Evolutionary conservation across 305 asterid genomes (phyloP).

Genomic region (Ilex paraguariensis): DNA sequence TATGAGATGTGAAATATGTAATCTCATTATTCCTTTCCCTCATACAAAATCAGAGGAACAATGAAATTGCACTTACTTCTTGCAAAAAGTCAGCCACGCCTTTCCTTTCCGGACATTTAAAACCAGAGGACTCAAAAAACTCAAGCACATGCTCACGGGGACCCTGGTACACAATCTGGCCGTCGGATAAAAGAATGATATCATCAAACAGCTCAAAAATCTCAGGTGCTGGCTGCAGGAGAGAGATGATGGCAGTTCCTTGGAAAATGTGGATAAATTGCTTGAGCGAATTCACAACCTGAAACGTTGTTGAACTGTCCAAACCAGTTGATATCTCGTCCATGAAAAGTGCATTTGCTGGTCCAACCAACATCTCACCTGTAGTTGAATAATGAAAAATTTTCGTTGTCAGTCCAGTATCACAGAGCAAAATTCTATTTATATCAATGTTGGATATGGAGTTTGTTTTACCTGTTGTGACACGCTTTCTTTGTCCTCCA

Average conservation of each 20-base stretch:
- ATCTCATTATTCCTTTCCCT: too few species aligned
- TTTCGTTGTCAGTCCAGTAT: too few species aligned
- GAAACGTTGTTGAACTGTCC: slow-evolving; percentile 90
- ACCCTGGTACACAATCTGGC: slow-evolving; percentile 71
- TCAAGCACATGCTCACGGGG: slow-evolving; percentile 62
- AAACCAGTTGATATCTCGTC: slow-evolving; percentile 94
- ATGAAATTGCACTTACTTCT: slow-evolving; percentile 44
- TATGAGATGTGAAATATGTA: too few species aligned
- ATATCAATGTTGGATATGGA: too few species aligned
- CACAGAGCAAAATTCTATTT: too few species aligned
- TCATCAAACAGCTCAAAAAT: slow-evolving; percentile 78
- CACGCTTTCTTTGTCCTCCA: slow-evolving; percentile 87
- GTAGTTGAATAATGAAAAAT: slow-evolving; percentile 1
- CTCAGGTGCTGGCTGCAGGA: slow-evolving; percentile 92
- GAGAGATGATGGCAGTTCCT: slow-evolving; percentile 76
- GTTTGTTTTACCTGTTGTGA: slow-evolving; percentile 56
- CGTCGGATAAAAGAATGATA: slow-evolving; percentile 68
- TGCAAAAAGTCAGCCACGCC: slow-evolving; percentile 91
- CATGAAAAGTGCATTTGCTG: slow-evolving; percentile 74
- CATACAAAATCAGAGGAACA: too few species aligned
- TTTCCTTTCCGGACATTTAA: slow-evolving; percentile 76
- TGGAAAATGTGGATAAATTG: slow-evolving; percentile 61
- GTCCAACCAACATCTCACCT: slow-evolving; percentile 93
- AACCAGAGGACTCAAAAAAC: slow-evolving; percentile 72
- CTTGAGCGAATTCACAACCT: slow-evolving; percentile 56